Evolutionary conservation across 202 grass and related monocot genomes (phyloP).

Genomic region (Bolboschoenoplectus hybrid): DNA sequence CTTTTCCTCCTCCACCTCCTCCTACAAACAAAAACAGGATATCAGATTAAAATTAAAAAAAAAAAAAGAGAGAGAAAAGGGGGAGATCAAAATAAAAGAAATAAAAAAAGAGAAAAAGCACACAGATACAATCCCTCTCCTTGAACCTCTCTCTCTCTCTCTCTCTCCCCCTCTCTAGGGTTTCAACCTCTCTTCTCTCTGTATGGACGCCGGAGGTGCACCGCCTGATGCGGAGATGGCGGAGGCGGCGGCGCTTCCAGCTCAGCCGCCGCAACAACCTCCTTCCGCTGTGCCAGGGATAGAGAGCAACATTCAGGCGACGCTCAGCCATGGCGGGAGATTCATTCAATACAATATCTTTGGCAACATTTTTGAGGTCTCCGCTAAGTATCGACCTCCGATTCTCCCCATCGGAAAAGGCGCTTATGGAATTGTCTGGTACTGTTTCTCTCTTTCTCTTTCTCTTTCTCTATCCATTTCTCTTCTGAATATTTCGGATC

Average conservation of each 20-base stretch:
- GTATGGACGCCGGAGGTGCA: conserved; percentile 66
- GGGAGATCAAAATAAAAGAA: not conserved
- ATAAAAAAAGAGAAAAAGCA: conserved; percentile 7
- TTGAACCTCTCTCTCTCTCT: conserved; percentile 14
- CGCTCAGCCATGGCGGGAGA: conserved; percentile 72
- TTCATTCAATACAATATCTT: conserved; percentile 98
- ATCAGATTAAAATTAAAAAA: not conserved
- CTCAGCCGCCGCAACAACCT: not conserved
- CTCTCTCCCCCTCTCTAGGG: conserved; percentile 23
- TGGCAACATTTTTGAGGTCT: conserved; percentile 94
- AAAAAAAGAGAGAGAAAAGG: not conserved
- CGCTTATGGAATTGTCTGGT: conserved; percentile 98
- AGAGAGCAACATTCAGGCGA: conserved; percentile 76
- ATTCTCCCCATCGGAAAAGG: conserved; percentile 96
- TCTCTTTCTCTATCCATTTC: not conserved
- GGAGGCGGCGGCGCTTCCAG: not conserved
- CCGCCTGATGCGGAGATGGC: conserved; percentile 59
- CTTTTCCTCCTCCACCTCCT: not conserved
- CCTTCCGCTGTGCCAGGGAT: not conserved
- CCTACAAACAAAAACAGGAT: conserved; percentile 1
- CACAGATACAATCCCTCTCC: not conserved
- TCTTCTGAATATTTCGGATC: not conserved
- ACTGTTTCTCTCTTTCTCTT: not conserved
- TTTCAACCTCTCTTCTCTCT: not conserved
- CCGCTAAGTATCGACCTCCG: conserved; percentile 83